A percentile compares a stretch with the other conserved stretches of the same genome.
These are phyloP conservation scores for Dittrichia graveolens DNA, from an alignment of 129 eudicot species.

Conservation along the genomic window DNA sequence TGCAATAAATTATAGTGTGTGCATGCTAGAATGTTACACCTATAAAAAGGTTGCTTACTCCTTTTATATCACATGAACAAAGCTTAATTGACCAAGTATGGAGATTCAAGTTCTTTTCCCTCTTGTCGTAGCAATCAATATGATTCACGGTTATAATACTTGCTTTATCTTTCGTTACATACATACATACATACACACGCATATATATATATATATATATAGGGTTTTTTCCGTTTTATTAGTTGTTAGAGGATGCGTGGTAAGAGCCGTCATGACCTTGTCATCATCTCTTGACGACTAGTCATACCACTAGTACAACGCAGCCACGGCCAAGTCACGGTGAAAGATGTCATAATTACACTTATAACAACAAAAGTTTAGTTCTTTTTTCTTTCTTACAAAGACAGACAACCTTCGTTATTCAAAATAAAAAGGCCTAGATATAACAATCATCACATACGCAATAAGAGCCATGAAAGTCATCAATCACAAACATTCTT, in stretches of 20 bases:
- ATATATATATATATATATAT: background rate
- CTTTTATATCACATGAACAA: background rate
- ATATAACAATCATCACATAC: background rate
- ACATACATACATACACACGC: background rate
- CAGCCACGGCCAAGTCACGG: too few species aligned
- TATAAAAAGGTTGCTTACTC: background rate
- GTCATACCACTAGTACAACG: too few species aligned
- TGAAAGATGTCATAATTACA: too few species aligned
- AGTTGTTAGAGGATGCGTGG: background rate
- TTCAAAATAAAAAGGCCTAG: background rate
- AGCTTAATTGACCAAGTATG: background rate
- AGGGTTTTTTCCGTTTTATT: background rate
- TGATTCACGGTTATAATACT: conserved; percentile 8
- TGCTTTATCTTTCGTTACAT: background rate
- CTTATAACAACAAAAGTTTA: too few species aligned
- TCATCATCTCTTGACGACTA: too few species aligned
- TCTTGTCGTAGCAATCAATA: background rate
- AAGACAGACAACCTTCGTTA: too few species aligned
- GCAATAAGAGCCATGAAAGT: too few species aligned
- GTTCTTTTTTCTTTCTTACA: too few species aligned
- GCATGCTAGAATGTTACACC: background rate
- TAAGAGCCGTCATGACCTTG: too few species aligned
- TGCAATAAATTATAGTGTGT: background rate
- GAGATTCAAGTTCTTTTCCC: conserved; percentile 17
- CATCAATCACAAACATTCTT: too few species aligned